phyloP scores from a whole-genome alignment of 1,284 basidiomycete genomes.

The Cryptococcus amylolentus region DNA sequence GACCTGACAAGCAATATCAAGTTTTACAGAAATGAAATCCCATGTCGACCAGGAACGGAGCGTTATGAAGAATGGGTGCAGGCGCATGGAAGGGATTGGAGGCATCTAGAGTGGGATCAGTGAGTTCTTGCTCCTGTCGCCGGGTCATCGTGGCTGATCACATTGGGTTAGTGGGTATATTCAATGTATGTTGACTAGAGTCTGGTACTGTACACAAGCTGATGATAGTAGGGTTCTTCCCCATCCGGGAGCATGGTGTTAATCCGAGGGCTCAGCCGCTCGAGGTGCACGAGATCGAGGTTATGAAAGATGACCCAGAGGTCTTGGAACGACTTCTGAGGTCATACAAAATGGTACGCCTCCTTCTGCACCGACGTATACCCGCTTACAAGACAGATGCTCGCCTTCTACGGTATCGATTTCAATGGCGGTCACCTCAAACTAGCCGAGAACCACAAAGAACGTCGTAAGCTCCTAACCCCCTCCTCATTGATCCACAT shows the following conservation, averaged over 20 bases:
- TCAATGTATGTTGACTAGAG: conserved; percentile 23
- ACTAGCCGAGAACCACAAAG: conserved; percentile 12
- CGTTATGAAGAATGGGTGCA: conserved; percentile 63
- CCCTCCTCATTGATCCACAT: background rate
- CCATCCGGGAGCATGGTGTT: conserved; percentile 49
- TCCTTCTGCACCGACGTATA: background rate
- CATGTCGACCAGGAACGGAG: conserved; percentile 61
- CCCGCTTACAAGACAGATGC: conserved; percentile 20
- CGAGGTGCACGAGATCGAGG: conserved; percentile 60
- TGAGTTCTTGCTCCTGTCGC: conserved; percentile 7
- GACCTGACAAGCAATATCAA: conserved; percentile 55
- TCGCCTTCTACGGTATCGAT: conserved; percentile 34
- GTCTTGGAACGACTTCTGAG: conserved; percentile 57
- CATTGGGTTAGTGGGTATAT: conserved; percentile 21
- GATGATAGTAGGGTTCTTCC: conserved; percentile 27
- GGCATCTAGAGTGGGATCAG: conserved; percentile 64
- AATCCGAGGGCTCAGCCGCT: conserved; percentile 65
- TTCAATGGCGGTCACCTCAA: conserved; percentile 22
- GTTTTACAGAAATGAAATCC: conserved; percentile 62
- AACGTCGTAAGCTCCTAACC: conserved; percentile 14
- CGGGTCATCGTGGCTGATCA: conserved; percentile 2
- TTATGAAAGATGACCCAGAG: conserved; percentile 58
- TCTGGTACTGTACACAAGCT: background rate
- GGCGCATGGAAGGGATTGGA: conserved; percentile 60
- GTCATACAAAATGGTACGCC: conserved; percentile 56